Percentiles rank a stretch among this genome's conserved stretches.
These are phyloP conservation scores for Kwoniella dendrophila DNA, from an alignment of 768 basidiomycete genomes.

Conservation along the genomic window DNA sequence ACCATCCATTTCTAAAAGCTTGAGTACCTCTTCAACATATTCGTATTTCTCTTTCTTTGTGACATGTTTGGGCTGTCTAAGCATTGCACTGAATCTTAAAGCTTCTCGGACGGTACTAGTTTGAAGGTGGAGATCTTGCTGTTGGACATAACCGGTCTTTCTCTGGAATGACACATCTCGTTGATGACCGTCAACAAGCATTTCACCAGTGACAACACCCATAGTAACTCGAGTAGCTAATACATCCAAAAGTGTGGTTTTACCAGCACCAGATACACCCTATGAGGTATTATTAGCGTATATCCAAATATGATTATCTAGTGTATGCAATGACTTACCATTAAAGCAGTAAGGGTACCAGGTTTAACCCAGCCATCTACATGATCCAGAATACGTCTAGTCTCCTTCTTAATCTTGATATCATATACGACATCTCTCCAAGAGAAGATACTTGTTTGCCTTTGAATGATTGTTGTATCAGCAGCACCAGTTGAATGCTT, in stretches of 20 bases:
- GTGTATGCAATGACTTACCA: conserved; percentile 61
- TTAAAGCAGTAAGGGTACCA: conserved; percentile 51
- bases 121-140: conserved; percentile 58
- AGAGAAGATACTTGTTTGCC: conserved; percentile 54
- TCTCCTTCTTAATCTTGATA: conserved; percentile 55
- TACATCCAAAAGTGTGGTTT: conserved; percentile 55
- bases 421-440: conserved; percentile 57
- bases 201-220: conserved; percentile 59
- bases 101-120: conserved; percentile 59
- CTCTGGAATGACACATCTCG: conserved; percentile 59
- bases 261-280: conserved; percentile 61
- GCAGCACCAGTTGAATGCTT: not conserved
- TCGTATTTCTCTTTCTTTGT: conserved; percentile 56
- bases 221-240: conserved; percentile 56
- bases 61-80: conserved; percentile 57
- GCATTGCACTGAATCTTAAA: conserved; percentile 57
- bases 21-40: conserved; percentile 59
- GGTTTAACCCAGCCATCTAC: conserved; percentile 53
- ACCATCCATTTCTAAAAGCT: conserved; percentile 57
- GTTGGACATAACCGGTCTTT: conserved; percentile 58
- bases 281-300: conserved; percentile 59
- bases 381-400: conserved; percentile 59
- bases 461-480: conserved; percentile 46
- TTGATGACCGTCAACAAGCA: conserved; percentile 58
- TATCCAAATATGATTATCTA: conserved; percentile 66